These are phyloP conservation scores for Nicotiana benthamiana DNA, from an alignment of 257 asterid genomes.

Conservation along the genomic window DNA sequence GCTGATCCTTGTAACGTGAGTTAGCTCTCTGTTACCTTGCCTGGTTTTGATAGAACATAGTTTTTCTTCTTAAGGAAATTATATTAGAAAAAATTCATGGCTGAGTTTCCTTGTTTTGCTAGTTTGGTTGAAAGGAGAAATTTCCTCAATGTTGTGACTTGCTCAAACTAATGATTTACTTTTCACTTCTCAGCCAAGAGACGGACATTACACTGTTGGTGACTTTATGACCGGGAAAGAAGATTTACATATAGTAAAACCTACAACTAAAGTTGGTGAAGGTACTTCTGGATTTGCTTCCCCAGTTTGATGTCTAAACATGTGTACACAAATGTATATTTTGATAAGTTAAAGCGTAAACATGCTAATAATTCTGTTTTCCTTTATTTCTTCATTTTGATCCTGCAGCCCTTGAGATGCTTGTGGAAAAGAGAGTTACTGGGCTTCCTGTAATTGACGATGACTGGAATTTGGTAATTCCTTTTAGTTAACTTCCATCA, in stretches of 20 bases:
- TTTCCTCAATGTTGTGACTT: constrained; percentile 3
- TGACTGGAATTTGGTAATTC: constrained; percentile 82
- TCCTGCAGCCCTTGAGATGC: constrained; percentile 64
- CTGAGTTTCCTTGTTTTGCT: background rate
- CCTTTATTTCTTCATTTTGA: constrained; percentile 6
- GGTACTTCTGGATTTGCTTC: constrained; percentile 33
- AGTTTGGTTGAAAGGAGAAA: background rate
- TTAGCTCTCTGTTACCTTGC: background rate
- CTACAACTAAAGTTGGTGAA: constrained; percentile 77
- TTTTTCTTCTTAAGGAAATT: background rate
- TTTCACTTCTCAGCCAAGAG: constrained; percentile 42
- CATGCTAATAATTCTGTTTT: background rate
- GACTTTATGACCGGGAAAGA: constrained; percentile 84
- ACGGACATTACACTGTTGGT: constrained; percentile 58
- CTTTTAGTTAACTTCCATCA: background rate
- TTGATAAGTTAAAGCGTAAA: background rate
- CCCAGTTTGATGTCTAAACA: background rate
- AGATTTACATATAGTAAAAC: constrained; percentile 51
- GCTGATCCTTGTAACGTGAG: background rate
- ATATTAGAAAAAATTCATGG: background rate
- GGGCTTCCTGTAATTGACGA: constrained; percentile 94
- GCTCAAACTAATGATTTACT: constrained; percentile 1
- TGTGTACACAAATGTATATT: background rate
- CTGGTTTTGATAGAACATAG: background rate
- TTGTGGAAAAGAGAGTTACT: constrained; percentile 76